Evolutionary conservation across 441 rosid species (phyloP).

Genomic region (Omphalea diandra): DNA sequence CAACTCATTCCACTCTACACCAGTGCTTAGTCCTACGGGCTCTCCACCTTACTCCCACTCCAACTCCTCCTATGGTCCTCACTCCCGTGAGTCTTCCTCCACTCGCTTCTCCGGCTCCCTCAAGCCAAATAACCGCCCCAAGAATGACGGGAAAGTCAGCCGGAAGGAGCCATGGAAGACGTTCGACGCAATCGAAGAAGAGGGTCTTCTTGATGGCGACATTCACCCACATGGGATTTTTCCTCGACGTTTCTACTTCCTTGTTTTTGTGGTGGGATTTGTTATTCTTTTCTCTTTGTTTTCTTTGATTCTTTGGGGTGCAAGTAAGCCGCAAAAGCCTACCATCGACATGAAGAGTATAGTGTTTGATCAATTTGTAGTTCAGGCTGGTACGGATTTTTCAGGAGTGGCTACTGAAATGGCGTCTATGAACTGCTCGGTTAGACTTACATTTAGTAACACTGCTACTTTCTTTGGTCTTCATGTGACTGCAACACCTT

Average conservation of each 20-base stretch:
- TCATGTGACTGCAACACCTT: conserved; percentile 70
- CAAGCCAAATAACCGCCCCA: conserved; percentile 66
- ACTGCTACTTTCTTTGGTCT: conserved; percentile 86
- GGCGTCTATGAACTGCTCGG: conserved; percentile 71
- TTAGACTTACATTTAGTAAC: conserved; percentile 64
- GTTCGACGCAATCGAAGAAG: conserved; percentile 79
- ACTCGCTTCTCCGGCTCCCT: conserved; percentile 78
- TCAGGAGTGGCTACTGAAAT: conserved; percentile 88
- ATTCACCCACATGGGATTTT: conserved; percentile 42
- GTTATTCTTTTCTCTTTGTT: conserved; percentile 65
- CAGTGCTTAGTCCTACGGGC: conserved; percentile 75
- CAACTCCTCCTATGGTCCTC: conserved; percentile 66
- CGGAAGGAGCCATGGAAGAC: conserved; percentile 67
- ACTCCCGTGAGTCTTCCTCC: conserved; percentile 86
- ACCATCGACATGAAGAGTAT: conserved; percentile 68
- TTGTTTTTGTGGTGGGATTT: conserved; percentile 74
- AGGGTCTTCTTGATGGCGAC: conserved; percentile 70
- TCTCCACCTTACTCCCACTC: conserved; percentile 92
- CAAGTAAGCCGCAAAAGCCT: conserved; percentile 79
- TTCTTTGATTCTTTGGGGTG: conserved; percentile 84
- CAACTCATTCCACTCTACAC: conserved; percentile 83
- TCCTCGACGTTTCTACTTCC: conserved; percentile 72
- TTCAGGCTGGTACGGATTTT: conserved; percentile 87
- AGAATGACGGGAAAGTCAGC: conserved; percentile 34
- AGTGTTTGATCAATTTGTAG: conserved; percentile 57